phyloP scores from a whole-genome alignment of 768 basidiomycete genomes.

The Collybiopsis confluens region DNA sequence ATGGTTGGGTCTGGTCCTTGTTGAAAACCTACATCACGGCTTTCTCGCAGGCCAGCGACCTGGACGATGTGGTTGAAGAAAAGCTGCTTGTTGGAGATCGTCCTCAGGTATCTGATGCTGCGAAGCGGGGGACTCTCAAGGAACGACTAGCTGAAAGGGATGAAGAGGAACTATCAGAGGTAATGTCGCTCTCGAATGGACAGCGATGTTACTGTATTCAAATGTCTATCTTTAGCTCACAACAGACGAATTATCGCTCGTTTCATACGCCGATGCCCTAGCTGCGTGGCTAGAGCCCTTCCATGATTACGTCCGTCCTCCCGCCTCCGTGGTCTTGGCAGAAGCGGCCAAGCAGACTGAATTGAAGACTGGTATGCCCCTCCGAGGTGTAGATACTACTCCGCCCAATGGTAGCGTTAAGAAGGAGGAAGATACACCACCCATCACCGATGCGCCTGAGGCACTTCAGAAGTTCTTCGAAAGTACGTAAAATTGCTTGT shows the following conservation, averaged over 20 bases:
- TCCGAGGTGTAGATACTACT: constrained; percentile 55
- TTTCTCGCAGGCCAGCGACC: constrained; percentile 74
- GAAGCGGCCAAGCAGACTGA: constrained; percentile 73
- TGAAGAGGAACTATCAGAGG: constrained; percentile 54
- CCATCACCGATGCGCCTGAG: constrained; percentile 58
- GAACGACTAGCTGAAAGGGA: constrained; percentile 53
- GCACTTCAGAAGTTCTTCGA: constrained; percentile 58
- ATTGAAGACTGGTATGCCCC: constrained; percentile 62
- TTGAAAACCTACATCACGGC: constrained; percentile 75
- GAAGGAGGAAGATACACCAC: constrained; percentile 70
- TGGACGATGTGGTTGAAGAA: constrained; percentile 78
- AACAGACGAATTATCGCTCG: constrained; percentile 50
- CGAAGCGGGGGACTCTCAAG: constrained; percentile 46
- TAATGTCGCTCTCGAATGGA: constrained; percentile 17
- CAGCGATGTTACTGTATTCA: constrained; percentile 9
- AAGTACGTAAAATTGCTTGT: constrained; percentile 29
- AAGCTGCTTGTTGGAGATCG: constrained; percentile 79
- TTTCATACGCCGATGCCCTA: constrained; percentile 57
- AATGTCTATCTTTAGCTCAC: constrained; percentile 48
- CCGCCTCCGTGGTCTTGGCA: constrained; percentile 62
- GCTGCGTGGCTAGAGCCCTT: constrained; percentile 76
- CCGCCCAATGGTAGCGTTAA: constrained; percentile 44
- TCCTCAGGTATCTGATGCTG: constrained; percentile 56
- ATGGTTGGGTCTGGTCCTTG: constrained; percentile 68
- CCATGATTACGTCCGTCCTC: constrained; percentile 70